Evolutionary conservation across 257 asterid species (phyloP).

Genomic region (Petunia secreta): DNA sequence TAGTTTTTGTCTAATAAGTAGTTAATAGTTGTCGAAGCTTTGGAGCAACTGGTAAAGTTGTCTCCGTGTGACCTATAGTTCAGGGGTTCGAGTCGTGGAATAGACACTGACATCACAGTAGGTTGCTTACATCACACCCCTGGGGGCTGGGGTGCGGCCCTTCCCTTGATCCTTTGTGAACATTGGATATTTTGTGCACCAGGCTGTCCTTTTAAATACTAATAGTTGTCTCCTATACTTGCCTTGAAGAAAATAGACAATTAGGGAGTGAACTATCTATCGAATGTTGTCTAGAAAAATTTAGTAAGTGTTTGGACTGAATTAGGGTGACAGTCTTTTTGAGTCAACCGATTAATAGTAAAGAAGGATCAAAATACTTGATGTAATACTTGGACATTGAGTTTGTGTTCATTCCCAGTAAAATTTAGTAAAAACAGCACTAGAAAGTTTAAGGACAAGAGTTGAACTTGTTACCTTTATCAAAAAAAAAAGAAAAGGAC

Average conservation of each 20-base stretch:
- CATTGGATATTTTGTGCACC: too few relatives aligned
- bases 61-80: too few relatives aligned
- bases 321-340: not conserved
- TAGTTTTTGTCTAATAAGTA: not conserved
- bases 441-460: not conserved
- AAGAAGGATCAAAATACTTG: not conserved
- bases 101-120: too few relatives aligned
- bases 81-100: too few relatives aligned
- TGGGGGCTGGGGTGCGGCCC: slow-evolving; percentile 5
- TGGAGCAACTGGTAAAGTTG: too few relatives aligned
- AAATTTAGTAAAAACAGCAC: not conserved
- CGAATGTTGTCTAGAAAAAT: not conserved
- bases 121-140: too few relatives aligned
- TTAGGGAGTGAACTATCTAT: not conserved
- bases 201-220: too few relatives aligned
- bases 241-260: not conserved
- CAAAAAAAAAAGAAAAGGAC: too few relatives aligned
- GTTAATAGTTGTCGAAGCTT: not conserved
- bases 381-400: not conserved
- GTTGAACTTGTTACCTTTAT: too few relatives aligned
- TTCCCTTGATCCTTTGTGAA: not conserved
- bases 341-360: not conserved
- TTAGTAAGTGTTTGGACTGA: not conserved
- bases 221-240: too few relatives aligned
- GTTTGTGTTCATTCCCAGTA: not conserved